phyloP scores from a whole-genome alignment of 2,329 filamentous ascomycete genomes.

The Alternaria viburni region DNA sequence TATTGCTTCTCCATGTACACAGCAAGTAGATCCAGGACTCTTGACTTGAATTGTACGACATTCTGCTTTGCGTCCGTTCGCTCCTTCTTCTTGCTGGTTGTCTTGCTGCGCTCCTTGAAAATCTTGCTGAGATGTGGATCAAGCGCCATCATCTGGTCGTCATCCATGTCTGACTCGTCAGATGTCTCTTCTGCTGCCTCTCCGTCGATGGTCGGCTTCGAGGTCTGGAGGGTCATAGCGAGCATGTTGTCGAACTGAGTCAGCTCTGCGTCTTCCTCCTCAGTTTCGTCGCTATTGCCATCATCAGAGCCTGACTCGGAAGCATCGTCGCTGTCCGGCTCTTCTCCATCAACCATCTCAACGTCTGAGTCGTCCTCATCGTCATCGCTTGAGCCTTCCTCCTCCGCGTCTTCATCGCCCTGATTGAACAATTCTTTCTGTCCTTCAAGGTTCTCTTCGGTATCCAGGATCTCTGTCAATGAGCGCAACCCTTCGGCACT shows the following conservation, averaged over 20 bases:
- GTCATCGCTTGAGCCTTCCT: conserved; percentile 52
- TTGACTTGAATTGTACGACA: conserved; percentile 93
- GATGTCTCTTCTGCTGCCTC: conserved; percentile 66
- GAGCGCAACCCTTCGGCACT: conserved; percentile 74
- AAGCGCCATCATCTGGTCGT: conserved; percentile 91
- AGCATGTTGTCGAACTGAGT: conserved; percentile 76
- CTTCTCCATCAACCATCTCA: conserved; percentile 52
- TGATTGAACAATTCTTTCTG: conserved; percentile 86
- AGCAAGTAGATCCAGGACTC: conserved; percentile 84
- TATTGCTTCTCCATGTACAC: conserved; percentile 84
- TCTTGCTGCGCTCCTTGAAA: conserved; percentile 77
- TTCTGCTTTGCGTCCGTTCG: conserved; percentile 86
- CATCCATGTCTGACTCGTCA: conserved; percentile 82
- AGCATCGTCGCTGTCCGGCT: conserved; percentile 34
- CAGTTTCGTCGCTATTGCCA: conserved; percentile 28
- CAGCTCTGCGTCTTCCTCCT: conserved; percentile 59
- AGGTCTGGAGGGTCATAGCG: conserved; percentile 75
- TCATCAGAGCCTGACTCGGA: conserved; percentile 23
- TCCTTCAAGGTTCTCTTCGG: conserved; percentile 81
- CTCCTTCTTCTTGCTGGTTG: conserved; percentile 75
- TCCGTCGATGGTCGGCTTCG: conserved; percentile 61
- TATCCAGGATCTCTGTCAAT: conserved; percentile 71
- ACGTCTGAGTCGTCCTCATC: conserved; percentile 55
- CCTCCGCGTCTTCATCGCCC: conserved; percentile 50
- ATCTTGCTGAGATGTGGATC: conserved; percentile 84